Base-by-base conservation (phyloP, 2,329 filamentous ascomycete genomes). In the Passalora sequoiae region DNA sequence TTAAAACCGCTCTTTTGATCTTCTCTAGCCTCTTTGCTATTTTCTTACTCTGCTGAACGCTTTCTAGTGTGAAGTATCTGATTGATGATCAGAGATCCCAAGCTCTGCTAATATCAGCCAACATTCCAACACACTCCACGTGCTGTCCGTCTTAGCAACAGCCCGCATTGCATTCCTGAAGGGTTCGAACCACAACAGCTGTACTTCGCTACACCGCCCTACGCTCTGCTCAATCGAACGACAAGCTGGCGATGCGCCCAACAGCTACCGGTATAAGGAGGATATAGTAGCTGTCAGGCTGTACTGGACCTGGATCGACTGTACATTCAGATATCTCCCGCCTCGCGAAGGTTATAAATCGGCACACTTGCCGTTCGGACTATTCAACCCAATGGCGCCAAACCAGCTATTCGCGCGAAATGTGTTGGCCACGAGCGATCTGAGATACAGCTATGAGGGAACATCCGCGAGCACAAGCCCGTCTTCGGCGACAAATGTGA, bases 381-480 rank as follows among this genome's bases (percentile, higher is more conserved):
- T n/a, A n/a, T 10, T 10, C 8, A 29, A 20, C 16, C 8, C 12
- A 29, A 33, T 48, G 41, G 31, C 46, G 12, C 31, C 19, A 4
- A 33, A 38, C 31, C n/a, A 15, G 5, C 30, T 30, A 10, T 40
- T 49, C 33, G 58, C 53, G 6, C 13, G 15, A 6, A 17, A 19
- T 17, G 30, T 19, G 20, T 9, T 33, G 15, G 16, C 30, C 17
- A 7, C 7, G 15, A 17, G 15, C 7, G 13, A 19, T 19, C 30
- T 33, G 30, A 12, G 16, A 19, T 10, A 10, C 30, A 19, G 30
- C 16, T 19, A 19, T 10, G 15, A 19, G 10, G 30, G 30, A 15
- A 19, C 6, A 8, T 33, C 30, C 3, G 9, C 30, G 12, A 19
- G 30, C 15, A 33, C 30, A 17, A n/a, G n/a, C n/a, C n/a, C n/a